Conservation (phyloP, 2,329 filamentous ascomycete genomes). For the Colletotrichum sp. region DNA sequence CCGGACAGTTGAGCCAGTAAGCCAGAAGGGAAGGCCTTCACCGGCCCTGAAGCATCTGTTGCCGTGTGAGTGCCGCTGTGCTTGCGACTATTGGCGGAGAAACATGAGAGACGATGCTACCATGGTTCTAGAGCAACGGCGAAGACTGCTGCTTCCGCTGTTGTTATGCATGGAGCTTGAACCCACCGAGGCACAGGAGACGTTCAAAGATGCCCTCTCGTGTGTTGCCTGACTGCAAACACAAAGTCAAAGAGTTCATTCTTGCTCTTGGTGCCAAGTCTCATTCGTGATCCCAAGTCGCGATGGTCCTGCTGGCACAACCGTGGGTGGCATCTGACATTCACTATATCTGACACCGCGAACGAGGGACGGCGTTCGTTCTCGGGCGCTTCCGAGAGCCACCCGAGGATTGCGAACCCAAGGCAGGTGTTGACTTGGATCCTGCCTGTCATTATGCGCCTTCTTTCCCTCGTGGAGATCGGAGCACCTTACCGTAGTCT, state of each 20-base stretch:
- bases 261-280: neutral
- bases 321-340: neutral
- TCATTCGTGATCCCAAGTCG: neutral
- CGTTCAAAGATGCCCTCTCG: neutral
- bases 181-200: neutral
- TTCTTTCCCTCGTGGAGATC: neutral
- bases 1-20: neutral
- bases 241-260: rapidly evolving
- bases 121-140: neutral
- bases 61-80: neutral
- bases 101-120: neutral
- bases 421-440: neutral
- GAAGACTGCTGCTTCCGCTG: neutral
- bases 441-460: neutral
- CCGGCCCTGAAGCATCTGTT: neutral
- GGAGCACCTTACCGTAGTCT: neutral
- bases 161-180: neutral
- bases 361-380: neutral
- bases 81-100: neutral
- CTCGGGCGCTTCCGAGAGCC: neutral
- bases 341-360: neutral
- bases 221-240: neutral
- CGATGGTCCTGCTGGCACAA: neutral
- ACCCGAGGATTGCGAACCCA: neutral
- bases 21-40: neutral